Base-by-base conservation (phyloP, 768 basidiomycete genomes). In the Neoboletus subvelutipes region DNA sequence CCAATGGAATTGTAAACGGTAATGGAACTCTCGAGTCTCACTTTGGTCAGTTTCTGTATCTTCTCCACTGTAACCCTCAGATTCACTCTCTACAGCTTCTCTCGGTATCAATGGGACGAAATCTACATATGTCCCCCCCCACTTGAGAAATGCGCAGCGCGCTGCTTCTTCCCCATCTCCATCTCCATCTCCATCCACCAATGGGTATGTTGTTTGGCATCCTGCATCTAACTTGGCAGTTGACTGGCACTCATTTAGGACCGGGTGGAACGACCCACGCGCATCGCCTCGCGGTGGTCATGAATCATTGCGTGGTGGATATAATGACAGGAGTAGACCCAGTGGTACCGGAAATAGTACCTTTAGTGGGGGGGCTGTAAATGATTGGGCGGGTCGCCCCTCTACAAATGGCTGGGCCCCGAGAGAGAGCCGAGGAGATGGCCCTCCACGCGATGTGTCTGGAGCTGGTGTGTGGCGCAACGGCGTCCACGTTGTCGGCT, bases 1-100 rank as follows among this genome's bases (percentile, higher is more conserved):
- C 88, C 79, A 91, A 91, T 92, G 90, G 88, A 84, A 83, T 84
- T 81, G 84, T 90, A 88, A 90, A 91, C 77, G 85, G 81, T 72
- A 77, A 75, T 69, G 73, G 80, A 74, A 85, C 81, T 77, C 77
- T 91, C 68, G 89, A 92, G 80, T 78, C 79, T 71, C 81, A 85
- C 72, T 88, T 92, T 73, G 81, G 90, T 89, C 61, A 63, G 83
- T 77, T 34, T 41, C 20, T 50, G 40, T 22, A 24, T 50, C 1
- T 22, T 22, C 22, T 45, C 40, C 50, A 54, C 20, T 2, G 10
- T 45, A 40, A 42, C 43, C 40, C 51, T 49, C 50, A 26, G 59
- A 18, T 52, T 50, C 36, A 45, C 20, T 36, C 41, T 47, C 39
- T 54, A 8, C 71, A 92, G 90, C 85, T 71, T 81, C 86, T 79